Percentiles rank a stretch among this genome's conserved stretches.
Evolutionary conservation across 1,284 basidiomycete species (phyloP).

Genomic region (Clitocybe nebularis): DNA sequence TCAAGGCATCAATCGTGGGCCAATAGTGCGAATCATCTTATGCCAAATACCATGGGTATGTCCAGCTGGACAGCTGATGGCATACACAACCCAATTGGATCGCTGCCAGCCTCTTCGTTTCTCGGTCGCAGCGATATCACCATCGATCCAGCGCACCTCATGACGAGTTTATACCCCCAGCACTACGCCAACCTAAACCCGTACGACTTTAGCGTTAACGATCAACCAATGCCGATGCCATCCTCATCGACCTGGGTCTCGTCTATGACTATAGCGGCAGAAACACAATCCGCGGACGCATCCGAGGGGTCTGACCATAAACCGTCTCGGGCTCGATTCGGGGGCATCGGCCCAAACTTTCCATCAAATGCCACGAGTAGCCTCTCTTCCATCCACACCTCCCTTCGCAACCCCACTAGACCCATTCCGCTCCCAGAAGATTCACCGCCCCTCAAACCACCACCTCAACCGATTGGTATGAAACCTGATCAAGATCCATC

Average conservation of each 20-base stretch:
- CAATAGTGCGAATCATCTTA: conserved; percentile 10
- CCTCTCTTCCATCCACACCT: conserved; percentile 1
- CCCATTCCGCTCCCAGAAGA: conserved; percentile 10
- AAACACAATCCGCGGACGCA: conserved; percentile 13
- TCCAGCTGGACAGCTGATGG: not conserved
- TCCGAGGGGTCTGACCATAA: not conserved
- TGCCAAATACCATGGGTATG: conserved; percentile 5
- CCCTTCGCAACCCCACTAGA: conserved; percentile 7
- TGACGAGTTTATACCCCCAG: not conserved
- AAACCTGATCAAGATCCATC: conserved; percentile 36
- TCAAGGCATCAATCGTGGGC: conserved; percentile 11
- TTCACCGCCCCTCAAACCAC: conserved; percentile 8
- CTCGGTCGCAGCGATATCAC: not conserved
- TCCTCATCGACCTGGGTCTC: conserved; percentile 36
- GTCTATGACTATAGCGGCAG: conserved; percentile 35
- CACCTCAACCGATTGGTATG: conserved; percentile 33
- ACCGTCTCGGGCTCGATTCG: no score
- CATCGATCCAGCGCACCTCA: not conserved
- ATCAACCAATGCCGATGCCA: conserved; percentile 8
- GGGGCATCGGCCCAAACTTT: no score
- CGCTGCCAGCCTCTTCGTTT: not conserved
- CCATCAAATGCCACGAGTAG: no score
- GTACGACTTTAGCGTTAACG: conserved; percentile 1
- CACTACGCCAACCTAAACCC: not conserved
- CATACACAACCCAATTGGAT: not conserved